Evolutionary conservation across 352 stramenopile species (phyloP).

Genomic region (Paralagenidium karlingii): DNA sequence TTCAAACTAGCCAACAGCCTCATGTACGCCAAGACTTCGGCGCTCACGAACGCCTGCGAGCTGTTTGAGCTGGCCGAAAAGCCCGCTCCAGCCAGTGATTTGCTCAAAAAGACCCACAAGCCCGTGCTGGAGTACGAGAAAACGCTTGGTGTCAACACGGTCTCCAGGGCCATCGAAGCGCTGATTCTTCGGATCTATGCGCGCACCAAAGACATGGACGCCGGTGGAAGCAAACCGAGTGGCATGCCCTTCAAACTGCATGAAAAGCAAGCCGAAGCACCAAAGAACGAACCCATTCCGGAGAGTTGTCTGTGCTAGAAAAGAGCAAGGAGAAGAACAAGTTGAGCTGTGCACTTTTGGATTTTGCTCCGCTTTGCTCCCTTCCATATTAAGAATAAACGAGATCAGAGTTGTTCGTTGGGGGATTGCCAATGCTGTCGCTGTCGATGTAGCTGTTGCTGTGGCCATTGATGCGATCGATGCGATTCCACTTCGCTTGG

Average conservation of each 20-base stretch:
- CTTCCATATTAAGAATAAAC: no score
- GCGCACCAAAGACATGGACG: slow-evolving; percentile 44
- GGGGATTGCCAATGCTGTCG: no score
- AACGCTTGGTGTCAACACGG: slow-evolving; percentile 18
- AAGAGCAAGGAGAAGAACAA: no score
- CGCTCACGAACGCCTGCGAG: slow-evolving; percentile 37
- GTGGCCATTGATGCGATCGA: no score
- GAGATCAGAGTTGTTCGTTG: no score
- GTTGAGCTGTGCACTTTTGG: no score
- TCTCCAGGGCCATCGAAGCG: slow-evolving; percentile 44
- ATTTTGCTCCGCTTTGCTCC: no score
- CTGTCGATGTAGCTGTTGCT: no score
- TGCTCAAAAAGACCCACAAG: slow-evolving; percentile 14
- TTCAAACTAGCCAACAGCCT: slow-evolving; percentile 50
- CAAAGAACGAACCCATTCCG: no score
- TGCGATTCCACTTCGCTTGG: no score
- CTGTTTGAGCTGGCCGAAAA: slow-evolving; percentile 48
- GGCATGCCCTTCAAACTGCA: slow-evolving; percentile 27
- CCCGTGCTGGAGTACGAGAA: slow-evolving; percentile 35
- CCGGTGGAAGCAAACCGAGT: slow-evolving; percentile 29
- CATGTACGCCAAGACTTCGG: slow-evolving; percentile 53
- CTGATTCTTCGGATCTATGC: slow-evolving; percentile 54
- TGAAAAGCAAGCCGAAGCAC: slow-evolving; percentile 1
- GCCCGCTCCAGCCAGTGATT: slow-evolving; percentile 8
- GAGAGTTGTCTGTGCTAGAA: no score